phyloP scores from a whole-genome alignment of 2,329 filamentous ascomycete genomes.

The Botryosphaeria dothidea region DNA sequence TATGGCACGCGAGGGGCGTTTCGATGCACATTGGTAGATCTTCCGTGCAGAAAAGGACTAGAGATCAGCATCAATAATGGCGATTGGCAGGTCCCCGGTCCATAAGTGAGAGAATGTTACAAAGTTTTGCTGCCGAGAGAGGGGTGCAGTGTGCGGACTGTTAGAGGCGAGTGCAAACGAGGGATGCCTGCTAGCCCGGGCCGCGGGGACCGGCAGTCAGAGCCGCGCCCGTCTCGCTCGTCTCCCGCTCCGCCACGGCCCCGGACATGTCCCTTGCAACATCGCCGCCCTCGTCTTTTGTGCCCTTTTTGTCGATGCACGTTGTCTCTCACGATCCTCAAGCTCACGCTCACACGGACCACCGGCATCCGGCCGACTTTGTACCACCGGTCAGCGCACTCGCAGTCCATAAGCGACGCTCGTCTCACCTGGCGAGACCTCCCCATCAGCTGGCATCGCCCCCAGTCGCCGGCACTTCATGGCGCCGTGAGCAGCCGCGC shows the following conservation, averaged over 20 bases:
- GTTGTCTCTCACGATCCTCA: not conserved
- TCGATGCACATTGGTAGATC: not conserved
- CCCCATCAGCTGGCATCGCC: not conserved
- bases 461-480: not conserved
- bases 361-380: not conserved
- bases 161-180: not conserved
- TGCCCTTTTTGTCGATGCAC: not conserved
- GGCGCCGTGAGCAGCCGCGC: not conserved
- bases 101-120: not conserved
- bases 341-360: not conserved
- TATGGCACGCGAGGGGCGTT: not conserved
- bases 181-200: too few species aligned
- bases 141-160: too few species aligned
- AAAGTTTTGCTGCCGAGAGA: not conserved
- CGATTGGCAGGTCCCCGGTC: not conserved
- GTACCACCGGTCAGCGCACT: not conserved
- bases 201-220: not conserved
- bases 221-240: not conserved
- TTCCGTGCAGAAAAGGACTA: not conserved
- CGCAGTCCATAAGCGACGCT: not conserved
- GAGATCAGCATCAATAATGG: not conserved
- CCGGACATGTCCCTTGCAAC: not conserved
- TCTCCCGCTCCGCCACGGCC: not conserved
- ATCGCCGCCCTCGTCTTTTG: not conserved
- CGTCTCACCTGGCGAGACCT: not conserved